Evolutionary conservation across 257 asterid species (phyloP).

Genomic region (Penstemon davidsonii): DNA sequence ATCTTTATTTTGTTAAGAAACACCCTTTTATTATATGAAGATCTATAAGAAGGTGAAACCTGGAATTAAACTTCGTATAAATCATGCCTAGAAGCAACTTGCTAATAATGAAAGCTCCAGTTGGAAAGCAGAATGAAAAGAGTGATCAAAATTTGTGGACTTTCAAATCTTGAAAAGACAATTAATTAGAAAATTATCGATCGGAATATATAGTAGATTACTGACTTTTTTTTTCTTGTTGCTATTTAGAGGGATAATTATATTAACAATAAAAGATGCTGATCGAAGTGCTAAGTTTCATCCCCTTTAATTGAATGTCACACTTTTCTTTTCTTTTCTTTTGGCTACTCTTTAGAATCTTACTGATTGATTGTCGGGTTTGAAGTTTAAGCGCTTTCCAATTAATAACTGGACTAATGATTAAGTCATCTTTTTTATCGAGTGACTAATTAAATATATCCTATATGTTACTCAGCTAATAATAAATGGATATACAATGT

Average conservation of each 20-base stretch:
- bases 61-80: too few species aligned
- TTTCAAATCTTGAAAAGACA: slow-evolving; percentile 32
- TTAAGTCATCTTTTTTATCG: background rate
- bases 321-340: slow-evolving; percentile 18
- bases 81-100: background rate
- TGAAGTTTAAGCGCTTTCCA: background rate
- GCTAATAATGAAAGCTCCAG: background rate
- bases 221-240: background rate
- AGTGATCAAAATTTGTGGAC: slow-evolving; percentile 27
- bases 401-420: background rate
- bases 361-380: slow-evolving; percentile 29
- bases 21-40: too few species aligned
- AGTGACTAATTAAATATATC: background rate
- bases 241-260: background rate
- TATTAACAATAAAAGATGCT: slow-evolving; percentile 8
- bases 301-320: slow-evolving; percentile 17
- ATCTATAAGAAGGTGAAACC: too few species aligned
- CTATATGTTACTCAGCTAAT: too few species aligned
- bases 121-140: slow-evolving; percentile 29
- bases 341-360: slow-evolving; percentile 35
- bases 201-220: slow-evolving; percentile 13
- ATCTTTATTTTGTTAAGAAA: slow-evolving; percentile 8
- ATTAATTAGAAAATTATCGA: slow-evolving; percentile 1
- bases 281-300: slow-evolving; percentile 15
- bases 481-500: background rate